Conservation (phyloP, 2,329 filamentous ascomycete species). For the Colletotrichum plurivorum region DNA sequence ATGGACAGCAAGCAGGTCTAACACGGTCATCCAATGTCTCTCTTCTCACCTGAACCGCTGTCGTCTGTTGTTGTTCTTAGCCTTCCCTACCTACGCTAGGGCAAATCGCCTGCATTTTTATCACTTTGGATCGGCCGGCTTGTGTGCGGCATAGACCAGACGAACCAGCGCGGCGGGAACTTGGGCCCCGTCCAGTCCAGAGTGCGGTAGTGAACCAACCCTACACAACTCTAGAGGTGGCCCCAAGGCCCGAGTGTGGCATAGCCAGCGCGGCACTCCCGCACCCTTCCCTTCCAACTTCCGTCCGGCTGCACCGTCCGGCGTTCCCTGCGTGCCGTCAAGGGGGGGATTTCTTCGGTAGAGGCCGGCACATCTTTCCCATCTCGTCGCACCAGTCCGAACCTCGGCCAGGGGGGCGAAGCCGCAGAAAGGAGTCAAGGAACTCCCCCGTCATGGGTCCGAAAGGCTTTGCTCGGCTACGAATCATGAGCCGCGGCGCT, state of each 20-base stretch:
- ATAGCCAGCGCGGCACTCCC: conserved; percentile 36
- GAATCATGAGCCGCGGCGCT: conserved; percentile 36
- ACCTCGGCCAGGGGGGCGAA: conserved; percentile 22
- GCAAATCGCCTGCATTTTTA: conserved; percentile 12
- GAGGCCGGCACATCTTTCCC: conserved; percentile 37
- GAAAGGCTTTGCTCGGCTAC: conserved; percentile 17
- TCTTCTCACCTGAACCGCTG: neutral
- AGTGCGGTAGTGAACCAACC: neutral
- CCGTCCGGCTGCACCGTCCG: conserved; percentile 34
- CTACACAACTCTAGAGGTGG: too few species aligned
- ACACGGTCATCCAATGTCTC: conserved; percentile 20
- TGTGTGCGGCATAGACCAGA: conserved; percentile 18
- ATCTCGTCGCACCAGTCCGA: conserved; percentile 25
- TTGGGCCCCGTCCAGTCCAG: conserved; percentile 29
- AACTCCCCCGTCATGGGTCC: conserved; percentile 8
- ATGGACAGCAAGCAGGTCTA: neutral
- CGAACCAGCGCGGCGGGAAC: conserved; percentile 33
- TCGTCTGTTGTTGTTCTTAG: conserved; percentile 22
- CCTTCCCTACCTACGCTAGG: neutral
- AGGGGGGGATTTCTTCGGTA: conserved; percentile 22
- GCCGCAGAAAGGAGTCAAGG: conserved; percentile 1
- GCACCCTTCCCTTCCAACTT: conserved; percentile 29
- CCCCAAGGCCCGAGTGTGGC: neutral
- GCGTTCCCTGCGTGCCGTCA: conserved; percentile 5
- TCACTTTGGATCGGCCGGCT: conserved; percentile 31